Percentiles rank a stretch among this genome's conserved stretches.
These are phyloP conservation scores for Fomitopsis serialis DNA, from an alignment of 768 basidiomycete species.

Conservation along the genomic window DNA sequence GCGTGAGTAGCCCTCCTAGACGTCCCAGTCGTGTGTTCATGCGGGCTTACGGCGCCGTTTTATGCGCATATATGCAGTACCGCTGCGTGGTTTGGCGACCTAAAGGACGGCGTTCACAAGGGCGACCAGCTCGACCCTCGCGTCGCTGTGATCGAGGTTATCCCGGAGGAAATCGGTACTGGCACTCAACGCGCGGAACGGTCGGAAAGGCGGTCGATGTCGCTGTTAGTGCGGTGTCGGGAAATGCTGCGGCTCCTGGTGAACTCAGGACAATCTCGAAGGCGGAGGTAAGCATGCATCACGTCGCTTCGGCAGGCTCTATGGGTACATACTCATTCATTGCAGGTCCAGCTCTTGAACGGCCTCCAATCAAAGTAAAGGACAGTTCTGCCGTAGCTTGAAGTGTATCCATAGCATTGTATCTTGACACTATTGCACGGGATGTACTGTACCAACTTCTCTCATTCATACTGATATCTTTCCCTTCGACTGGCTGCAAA, in stretches of 20 bases:
- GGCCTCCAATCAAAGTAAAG: not conserved
- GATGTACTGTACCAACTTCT: too few relatives aligned
- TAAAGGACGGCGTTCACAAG: conserved; percentile 79
- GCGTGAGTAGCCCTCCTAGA: conserved; percentile 28
- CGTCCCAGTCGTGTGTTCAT: too few relatives aligned
- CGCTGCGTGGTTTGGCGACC: conserved; percentile 79
- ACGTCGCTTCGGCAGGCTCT: too few relatives aligned
- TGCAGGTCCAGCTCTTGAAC: not conserved
- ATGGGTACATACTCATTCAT: not conserved
- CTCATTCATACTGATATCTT: too few relatives aligned
- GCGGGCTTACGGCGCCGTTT: too few relatives aligned
- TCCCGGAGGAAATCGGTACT: conserved; percentile 81
- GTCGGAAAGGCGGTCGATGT: conserved; percentile 57
- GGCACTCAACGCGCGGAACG: conserved; percentile 57
- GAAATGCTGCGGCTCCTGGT: conserved; percentile 63
- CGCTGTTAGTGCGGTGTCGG: conserved; percentile 53
- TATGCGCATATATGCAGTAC: conserved; percentile 33
- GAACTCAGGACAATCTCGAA: conserved; percentile 71
- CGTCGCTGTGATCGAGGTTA: conserved; percentile 71
- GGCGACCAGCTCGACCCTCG: conserved; percentile 80
- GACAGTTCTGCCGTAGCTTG: not conserved
- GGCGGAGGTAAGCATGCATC: conserved; percentile 55
- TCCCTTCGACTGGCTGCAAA: too few relatives aligned
- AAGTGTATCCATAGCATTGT: too few relatives aligned
- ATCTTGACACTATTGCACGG: too few relatives aligned